A percentile compares a stretch with the other conserved stretches of the same genome.
Evolutionary conservation across 768 basidiomycete genomes (phyloP).

Genomic region (Naganishia vishniacii): DNA sequence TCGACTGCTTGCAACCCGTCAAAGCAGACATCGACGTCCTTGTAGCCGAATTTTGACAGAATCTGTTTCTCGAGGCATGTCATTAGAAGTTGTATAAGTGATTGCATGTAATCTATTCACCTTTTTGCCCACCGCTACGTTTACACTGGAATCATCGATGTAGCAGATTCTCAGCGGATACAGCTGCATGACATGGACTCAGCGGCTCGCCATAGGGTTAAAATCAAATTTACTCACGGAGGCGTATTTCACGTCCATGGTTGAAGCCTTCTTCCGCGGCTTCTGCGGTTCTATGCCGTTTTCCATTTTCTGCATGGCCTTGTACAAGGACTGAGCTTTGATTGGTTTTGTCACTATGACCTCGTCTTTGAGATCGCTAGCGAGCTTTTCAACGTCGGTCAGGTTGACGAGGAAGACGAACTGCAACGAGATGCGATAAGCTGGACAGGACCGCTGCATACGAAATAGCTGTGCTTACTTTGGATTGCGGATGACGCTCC

Average conservation of each 20-base stretch:
- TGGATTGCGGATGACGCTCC: neutral
- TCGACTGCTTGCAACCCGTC: conserved; percentile 43
- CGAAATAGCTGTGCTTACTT: conserved; percentile 12
- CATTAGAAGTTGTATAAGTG: neutral
- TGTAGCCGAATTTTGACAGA: conserved; percentile 40
- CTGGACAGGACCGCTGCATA: neutral
- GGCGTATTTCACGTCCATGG: conserved; percentile 17
- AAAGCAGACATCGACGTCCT: conserved; percentile 34
- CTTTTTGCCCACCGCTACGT: conserved; percentile 33
- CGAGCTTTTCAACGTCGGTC: conserved; percentile 30
- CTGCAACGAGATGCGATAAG: conserved; percentile 23
- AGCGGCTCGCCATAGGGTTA: neutral
- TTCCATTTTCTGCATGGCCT: neutral
- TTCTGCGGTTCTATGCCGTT: neutral
- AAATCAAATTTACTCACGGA: neutral
- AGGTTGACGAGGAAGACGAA: conserved; percentile 36
- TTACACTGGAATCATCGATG: conserved; percentile 42
- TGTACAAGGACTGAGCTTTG: conserved; percentile 36
- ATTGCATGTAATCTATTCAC: conserved; percentile 8
- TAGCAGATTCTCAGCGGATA: conserved; percentile 36
- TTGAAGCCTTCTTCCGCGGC: conserved; percentile 3
- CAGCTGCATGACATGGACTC: neutral
- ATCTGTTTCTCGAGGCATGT: conserved; percentile 4
- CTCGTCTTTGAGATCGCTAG: conserved; percentile 30
- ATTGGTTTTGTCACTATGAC: conserved; percentile 38